phyloP scores from a whole-genome alignment of 306 rosid genomes.

The Acacia confusa region DNA sequence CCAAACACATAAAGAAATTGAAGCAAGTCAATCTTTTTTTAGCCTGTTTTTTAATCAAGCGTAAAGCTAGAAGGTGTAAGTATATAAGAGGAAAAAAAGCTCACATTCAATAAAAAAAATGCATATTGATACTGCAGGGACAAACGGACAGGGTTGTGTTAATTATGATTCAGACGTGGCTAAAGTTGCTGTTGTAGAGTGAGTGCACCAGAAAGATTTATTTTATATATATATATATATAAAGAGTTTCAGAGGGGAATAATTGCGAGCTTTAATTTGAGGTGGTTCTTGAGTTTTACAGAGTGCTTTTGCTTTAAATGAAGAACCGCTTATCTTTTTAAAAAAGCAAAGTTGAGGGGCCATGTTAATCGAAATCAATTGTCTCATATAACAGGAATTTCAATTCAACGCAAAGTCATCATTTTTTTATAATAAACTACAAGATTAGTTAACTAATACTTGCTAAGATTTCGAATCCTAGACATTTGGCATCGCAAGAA shows the following conservation, averaged over 20 bases:
- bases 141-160: background rate
- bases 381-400: background rate
- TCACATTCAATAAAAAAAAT: too few species aligned
- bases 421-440: background rate
- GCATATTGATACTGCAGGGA: background rate
- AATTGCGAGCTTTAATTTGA: background rate
- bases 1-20: background rate
- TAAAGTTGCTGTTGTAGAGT: background rate
- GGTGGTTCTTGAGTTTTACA: background rate
- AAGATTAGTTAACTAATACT: background rate
- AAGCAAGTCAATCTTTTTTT: background rate
- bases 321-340: background rate
- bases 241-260: background rate
- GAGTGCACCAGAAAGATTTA: background rate
- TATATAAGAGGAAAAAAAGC: background rate
- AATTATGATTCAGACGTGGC: background rate
- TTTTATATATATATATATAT: background rate
- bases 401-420: background rate
- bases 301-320: background rate
- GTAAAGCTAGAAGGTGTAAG: too few species aligned
- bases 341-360: background rate
- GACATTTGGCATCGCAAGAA: background rate
- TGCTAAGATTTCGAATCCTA: conserved; percentile 1
- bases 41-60: background rate
- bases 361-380: background rate